Percentiles rank a stretch among this genome's conserved stretches.
Evolutionary conservation across 805 yeast genomes (phyloP).

Genomic region (Candida nemodendra): DNA sequence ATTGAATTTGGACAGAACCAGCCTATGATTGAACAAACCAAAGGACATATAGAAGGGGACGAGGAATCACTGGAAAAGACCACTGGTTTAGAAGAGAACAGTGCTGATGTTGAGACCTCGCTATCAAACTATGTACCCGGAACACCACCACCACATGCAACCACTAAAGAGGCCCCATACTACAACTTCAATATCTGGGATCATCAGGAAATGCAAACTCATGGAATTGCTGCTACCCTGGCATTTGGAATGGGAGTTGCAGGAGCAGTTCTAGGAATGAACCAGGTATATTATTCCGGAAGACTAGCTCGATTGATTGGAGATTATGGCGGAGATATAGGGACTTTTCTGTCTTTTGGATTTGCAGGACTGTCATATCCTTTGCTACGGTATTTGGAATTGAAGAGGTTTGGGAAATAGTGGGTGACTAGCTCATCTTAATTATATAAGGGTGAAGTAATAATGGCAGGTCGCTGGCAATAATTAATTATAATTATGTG

Average conservation of each 20-base stretch:
- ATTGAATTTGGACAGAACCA: conserved; percentile 36
- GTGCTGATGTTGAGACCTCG: background rate
- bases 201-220: conserved; percentile 54
- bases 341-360: conserved; percentile 76
- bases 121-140: background rate
- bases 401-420: conserved; percentile 48
- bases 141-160: conserved; percentile 16
- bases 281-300: conserved; percentile 81
- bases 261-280: conserved; percentile 86
- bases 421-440: too few species aligned
- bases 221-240: conserved; percentile 67
- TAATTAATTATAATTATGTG: too few species aligned
- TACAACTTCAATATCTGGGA: conserved; percentile 81
- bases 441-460: too few species aligned
- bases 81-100: background rate
- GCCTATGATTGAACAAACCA: background rate
- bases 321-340: conserved; percentile 73
- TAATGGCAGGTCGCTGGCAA: too few species aligned
- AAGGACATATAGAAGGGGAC: background rate
- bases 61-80: background rate
- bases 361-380: conserved; percentile 68
- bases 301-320: conserved; percentile 68
- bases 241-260: conserved; percentile 70
- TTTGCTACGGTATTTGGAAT: conserved; percentile 59
- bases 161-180: conserved; percentile 31